phyloP scores from a whole-genome alignment of 2,329 filamentous ascomycete species.

The Juglanconis juglandina region DNA sequence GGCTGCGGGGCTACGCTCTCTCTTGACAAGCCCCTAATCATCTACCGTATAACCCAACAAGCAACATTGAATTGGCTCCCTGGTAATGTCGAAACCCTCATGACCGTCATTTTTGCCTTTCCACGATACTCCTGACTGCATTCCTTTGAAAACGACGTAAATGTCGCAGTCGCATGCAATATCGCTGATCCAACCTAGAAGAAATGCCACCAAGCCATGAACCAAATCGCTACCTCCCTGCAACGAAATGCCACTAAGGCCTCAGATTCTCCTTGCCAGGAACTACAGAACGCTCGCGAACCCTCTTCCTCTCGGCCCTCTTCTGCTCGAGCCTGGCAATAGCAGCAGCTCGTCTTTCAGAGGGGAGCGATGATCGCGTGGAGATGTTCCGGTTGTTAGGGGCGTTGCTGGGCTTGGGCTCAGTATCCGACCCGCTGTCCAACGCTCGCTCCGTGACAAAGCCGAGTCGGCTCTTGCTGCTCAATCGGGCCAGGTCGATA shows the following conservation, averaged over 20 bases:
- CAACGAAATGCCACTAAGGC: conserved; percentile 25
- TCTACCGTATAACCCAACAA: conserved; percentile 8
- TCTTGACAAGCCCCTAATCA: conserved; percentile 6
- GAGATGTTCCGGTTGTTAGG: conserved; percentile 32
- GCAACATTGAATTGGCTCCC: not conserved
- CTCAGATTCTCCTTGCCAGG: conserved; percentile 52
- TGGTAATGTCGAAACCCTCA: not conserved
- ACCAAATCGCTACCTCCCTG: not conserved
- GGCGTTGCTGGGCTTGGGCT: conserved; percentile 29
- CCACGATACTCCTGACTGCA: conserved; percentile 18
- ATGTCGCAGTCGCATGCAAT: conserved; percentile 10
- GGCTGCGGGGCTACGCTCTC: conserved; percentile 18
- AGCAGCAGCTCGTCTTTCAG: conserved; percentile 51
- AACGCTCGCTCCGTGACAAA: conserved; percentile 26
- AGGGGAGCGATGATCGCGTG: conserved; percentile 43
- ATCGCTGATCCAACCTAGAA: conserved; percentile 14
- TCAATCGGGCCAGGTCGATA: not conserved
- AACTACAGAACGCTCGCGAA: conserved; percentile 28
- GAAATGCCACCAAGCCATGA: conserved; percentile 10
- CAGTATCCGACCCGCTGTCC: conserved; percentile 37
- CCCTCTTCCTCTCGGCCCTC: conserved; percentile 47
- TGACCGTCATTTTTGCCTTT: not conserved
- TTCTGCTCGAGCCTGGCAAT: conserved; percentile 53
- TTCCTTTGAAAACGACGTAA: conserved; percentile 9
- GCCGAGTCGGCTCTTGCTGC: conserved; percentile 17